Conservation (phyloP, 148 eudicot species). For the Fagopyrum esculentum region DNA sequence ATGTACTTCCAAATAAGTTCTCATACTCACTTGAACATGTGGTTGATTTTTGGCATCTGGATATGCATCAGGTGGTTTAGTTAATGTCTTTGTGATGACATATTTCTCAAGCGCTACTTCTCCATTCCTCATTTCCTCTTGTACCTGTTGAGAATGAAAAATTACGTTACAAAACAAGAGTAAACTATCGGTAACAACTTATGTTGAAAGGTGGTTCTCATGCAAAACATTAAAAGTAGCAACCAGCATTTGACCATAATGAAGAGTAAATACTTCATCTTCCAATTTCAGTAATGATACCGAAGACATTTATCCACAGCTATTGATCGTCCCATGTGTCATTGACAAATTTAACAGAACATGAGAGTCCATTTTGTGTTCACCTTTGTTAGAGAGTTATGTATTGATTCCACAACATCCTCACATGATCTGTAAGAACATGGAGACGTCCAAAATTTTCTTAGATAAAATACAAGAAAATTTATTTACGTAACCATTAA, state of each 20-base stretch:
- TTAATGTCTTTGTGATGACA: slow-evolving; percentile 81
- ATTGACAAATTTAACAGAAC: neutral
- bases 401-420: slow-evolving; percentile 95
- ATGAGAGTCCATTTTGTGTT: slow-evolving; percentile 7
- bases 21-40: slow-evolving; percentile 78
- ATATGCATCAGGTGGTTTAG: slow-evolving; percentile 89
- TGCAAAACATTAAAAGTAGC: neutral
- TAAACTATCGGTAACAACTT: neutral
- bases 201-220: neutral
- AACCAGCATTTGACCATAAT: neutral
- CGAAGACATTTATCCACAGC: neutral
- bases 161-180: neutral
- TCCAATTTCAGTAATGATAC: neutral
- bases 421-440: slow-evolving; percentile 74
- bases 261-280: neutral
- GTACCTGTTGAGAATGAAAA: slow-evolving; percentile 42
- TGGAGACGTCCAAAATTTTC: neutral
- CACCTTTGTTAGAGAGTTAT: slow-evolving; percentile 76
- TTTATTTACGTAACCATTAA: neutral
- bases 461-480: neutral
- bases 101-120: slow-evolving; percentile 80
- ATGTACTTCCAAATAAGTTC: neutral
- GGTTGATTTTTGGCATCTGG: slow-evolving; percentile 97
- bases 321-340: neutral
- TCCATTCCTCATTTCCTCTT: slow-evolving; percentile 89